phyloP scores from a whole-genome alignment of 371 early-diverging fungal genomes.

The Syncephalis plumigaleata region DNA sequence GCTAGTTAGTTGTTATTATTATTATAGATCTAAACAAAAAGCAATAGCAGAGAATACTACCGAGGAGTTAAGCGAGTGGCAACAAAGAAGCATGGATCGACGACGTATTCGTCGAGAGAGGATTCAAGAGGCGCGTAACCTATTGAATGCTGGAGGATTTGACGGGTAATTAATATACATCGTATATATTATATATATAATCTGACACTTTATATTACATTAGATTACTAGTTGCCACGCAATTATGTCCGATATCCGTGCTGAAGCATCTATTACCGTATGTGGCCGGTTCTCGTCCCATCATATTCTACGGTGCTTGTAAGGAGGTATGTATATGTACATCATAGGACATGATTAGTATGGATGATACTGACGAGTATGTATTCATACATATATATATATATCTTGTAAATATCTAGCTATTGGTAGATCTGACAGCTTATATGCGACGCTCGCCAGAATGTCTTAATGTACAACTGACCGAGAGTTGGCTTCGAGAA shows the following conservation, averaged over 20 bases:
- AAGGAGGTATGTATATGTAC: slow-evolving; percentile 53
- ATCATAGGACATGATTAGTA: too few relatives aligned
- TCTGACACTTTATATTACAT: too few relatives aligned
- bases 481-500: slow-evolving; percentile 77
- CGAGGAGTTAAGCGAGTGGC: neutral
- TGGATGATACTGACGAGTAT: too few relatives aligned
- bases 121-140: slow-evolving; percentile 13
- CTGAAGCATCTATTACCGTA: slow-evolving; percentile 42
- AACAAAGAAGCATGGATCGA: neutral
- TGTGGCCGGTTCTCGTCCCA: slow-evolving; percentile 61
- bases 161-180: slow-evolving; percentile 26
- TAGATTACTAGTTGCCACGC: slow-evolving; percentile 45
- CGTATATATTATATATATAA: neutral
- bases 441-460: slow-evolving; percentile 49
- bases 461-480: slow-evolving; percentile 62
- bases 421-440: slow-evolving; percentile 41
- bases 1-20: slow-evolving; percentile 1
- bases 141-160: slow-evolving; percentile 29
- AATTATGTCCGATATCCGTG: slow-evolving; percentile 48
- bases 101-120: slow-evolving; percentile 5
- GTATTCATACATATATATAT: neutral
- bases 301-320: slow-evolving; percentile 63
- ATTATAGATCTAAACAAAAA: neutral
- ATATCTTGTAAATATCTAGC: slow-evolving; percentile 5
- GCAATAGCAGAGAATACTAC: neutral